Evolutionary conservation across 2,329 filamentous ascomycete genomes (phyloP), one percentile per base, ranked within the genome.

Genomic region (Colletotrichum musae): DNA sequence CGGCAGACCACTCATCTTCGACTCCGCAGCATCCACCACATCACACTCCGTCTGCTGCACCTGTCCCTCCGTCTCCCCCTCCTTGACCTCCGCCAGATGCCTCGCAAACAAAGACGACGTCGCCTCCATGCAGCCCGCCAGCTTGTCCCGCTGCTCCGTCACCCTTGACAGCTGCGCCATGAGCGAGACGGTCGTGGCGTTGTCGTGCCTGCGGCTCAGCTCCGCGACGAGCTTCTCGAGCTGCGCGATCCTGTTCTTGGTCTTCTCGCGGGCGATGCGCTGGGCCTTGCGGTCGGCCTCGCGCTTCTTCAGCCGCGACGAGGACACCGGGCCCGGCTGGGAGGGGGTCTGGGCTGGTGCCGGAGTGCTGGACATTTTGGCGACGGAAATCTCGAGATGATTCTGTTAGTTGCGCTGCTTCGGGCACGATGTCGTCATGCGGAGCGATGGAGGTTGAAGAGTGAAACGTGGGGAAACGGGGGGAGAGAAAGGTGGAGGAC

Each of bases 251-350:
- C 77, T 75, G 36, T 71, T 76, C 64, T 76, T 78, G 10, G 73
- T 78, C 12, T 77, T 72, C 28, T 78, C 77, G 0, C 77, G 75
- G 2, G 75, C 75, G 16, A 75, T 62, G 4, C 77, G 71, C 64
- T 78, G 77, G 1, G 77, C 76, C 45, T 75, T 76, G 56, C 77
- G 76, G 48, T 78, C 77, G 6, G 77, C 73, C 45, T 78, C 77
- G 7, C 77, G 53, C 71, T 78, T 78, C 72, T 75, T 77, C 9
- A 76, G 71, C 3, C 59, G 41, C 1, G 61, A 62, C 4, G 59
- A 58, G 4, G 64, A 47, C 6, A 61, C 59, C 0, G 58, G 16
- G 43, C 47, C 32, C n/a, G 16, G 36, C 9, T 59, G 45, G 28
- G 39, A n/a, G 32, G 48, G 48, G 21, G 58, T 53, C 58, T 32